Percentiles rank a stretch among this genome's conserved stretches.
Conservation (phyloP, 805 yeast genomes). For the Vanderwaltozyma verrucispora region DNA sequence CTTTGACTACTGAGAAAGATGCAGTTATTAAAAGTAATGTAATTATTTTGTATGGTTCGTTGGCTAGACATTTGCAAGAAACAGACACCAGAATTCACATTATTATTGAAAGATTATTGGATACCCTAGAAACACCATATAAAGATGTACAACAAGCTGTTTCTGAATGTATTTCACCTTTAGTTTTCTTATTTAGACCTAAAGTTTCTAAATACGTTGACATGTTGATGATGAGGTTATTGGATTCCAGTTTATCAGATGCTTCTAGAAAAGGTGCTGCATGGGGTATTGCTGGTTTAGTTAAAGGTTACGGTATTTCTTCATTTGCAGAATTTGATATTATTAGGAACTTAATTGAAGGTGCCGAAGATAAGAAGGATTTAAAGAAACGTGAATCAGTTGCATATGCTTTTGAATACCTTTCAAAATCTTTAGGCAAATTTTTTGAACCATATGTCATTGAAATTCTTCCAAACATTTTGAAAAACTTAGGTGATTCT, state of each 20-base stretch:
- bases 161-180: conserved; percentile 75
- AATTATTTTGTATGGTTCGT: conserved; percentile 80
- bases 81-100: conserved; percentile 55
- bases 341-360: conserved; percentile 63
- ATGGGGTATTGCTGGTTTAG: conserved; percentile 89
- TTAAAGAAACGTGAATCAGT: conserved; percentile 75
- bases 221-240: conserved; percentile 46
- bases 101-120: conserved; percentile 59
- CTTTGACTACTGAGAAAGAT: conserved; percentile 31
- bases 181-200: conserved; percentile 48
- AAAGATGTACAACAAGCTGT: conserved; percentile 86
- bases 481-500: conserved; percentile 77
- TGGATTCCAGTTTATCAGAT: conserved; percentile 32
- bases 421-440: conserved; percentile 65
- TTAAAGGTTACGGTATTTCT: conserved; percentile 79
- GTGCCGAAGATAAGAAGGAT: conserved; percentile 79
- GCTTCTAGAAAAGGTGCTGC: conserved; percentile 87
- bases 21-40: conserved; percentile 63
- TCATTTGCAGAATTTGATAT: conserved; percentile 69
- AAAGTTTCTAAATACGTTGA: conserved; percentile 48
- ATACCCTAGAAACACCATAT: conserved; percentile 76
- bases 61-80: conserved; percentile 71
- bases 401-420: conserved; percentile 72
- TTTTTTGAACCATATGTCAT: conserved; percentile 90
- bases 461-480: conserved; percentile 72